Percentiles rank a stretch among this genome's conserved stretches.
These are phyloP conservation scores for Neoarthrinium moseri DNA, from an alignment of 2,329 filamentous ascomycete species.

Conservation along the genomic window DNA sequence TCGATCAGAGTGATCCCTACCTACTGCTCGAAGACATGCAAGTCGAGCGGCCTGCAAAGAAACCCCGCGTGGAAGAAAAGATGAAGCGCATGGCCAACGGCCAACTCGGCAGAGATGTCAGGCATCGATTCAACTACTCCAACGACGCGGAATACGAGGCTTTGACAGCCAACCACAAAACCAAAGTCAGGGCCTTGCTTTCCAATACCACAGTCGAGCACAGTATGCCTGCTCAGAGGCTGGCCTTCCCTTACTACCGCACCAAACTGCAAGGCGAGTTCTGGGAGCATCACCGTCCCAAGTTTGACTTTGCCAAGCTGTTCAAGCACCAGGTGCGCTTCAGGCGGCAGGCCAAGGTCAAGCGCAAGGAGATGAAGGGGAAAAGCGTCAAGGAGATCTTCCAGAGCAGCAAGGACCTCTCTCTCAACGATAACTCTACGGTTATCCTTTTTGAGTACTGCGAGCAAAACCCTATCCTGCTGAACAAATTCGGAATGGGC, in stretches of 20 bases:
- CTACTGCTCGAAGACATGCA: constrained; percentile 80
- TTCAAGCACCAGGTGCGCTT: constrained; percentile 26
- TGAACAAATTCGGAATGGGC: constrained; percentile 98
- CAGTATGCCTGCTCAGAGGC: constrained; percentile 83
- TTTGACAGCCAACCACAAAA: constrained; percentile 94
- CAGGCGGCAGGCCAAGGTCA: constrained; percentile 63
- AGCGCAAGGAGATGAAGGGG: constrained; percentile 79
- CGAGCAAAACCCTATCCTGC: constrained; percentile 84
- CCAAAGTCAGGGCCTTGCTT: constrained; percentile 90
- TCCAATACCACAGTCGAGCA: constrained; percentile 93
- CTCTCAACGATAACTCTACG: constrained; percentile 83
- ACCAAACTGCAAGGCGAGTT: constrained; percentile 76
- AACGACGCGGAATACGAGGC: constrained; percentile 96
- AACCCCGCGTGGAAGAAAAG: constrained; percentile 53
- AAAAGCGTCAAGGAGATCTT: constrained; percentile 79
- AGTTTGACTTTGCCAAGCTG: constrained; percentile 65
- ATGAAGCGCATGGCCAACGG: constrained; percentile 67
- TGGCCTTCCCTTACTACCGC: constrained; percentile 96
- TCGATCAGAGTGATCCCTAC: constrained; percentile 87
- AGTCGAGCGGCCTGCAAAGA: constrained; percentile 60
- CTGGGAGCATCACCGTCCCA: constrained; percentile 62
- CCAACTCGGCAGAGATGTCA: constrained; percentile 70
- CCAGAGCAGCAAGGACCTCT: constrained; percentile 76
- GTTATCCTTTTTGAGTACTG: constrained; percentile 92
- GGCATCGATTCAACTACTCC: constrained; percentile 87